phyloP scores from a whole-genome alignment of 2,329 filamentous ascomycete species.

The Colletotrichum sp. region DNA sequence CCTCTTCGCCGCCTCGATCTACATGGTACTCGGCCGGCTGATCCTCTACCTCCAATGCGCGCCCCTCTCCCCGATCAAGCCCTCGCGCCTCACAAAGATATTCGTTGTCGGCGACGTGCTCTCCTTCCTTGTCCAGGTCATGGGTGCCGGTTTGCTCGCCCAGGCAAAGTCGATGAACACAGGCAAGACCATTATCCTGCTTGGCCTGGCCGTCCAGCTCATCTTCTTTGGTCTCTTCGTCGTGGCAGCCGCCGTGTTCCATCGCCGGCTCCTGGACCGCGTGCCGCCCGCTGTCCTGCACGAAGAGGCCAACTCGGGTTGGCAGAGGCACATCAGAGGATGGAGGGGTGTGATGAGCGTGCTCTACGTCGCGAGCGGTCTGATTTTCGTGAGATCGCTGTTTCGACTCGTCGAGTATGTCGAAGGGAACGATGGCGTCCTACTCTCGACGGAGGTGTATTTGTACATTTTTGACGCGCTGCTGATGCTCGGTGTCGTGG shows the following conservation, averaged over 20 bases:
- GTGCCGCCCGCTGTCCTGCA: neutral
- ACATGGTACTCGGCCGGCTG: constrained; percentile 17
- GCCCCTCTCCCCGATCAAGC: constrained; percentile 26
- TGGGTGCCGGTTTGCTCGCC: neutral
- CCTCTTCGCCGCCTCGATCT: constrained; percentile 13
- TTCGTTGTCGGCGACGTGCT: constrained; percentile 19
- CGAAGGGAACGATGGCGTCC: constrained; percentile 34
- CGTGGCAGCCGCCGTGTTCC: constrained; percentile 45
- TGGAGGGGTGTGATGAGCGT: constrained; percentile 30
- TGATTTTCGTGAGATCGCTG: constrained; percentile 51
- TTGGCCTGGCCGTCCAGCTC: constrained; percentile 56
- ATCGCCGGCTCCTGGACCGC: constrained; percentile 23
- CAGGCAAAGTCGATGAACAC: neutral
- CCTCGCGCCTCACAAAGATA: constrained; percentile 22
- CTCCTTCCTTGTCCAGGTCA: constrained; percentile 10
- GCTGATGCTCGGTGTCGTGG: constrained; percentile 32
- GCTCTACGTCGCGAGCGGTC: constrained; percentile 45
- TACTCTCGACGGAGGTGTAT: constrained; percentile 37
- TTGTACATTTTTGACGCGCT: constrained; percentile 42
- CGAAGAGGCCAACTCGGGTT: constrained; percentile 6
- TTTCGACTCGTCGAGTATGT: constrained; percentile 48
- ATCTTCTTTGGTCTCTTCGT: constrained; percentile 56
- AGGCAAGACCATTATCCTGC: constrained; percentile 51
- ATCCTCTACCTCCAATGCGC: neutral
- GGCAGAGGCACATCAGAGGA: constrained; percentile 10